Evolutionary conservation across 2,329 filamentous ascomycete genomes (phyloP).

Genomic region (Fusarium denticulatum): DNA sequence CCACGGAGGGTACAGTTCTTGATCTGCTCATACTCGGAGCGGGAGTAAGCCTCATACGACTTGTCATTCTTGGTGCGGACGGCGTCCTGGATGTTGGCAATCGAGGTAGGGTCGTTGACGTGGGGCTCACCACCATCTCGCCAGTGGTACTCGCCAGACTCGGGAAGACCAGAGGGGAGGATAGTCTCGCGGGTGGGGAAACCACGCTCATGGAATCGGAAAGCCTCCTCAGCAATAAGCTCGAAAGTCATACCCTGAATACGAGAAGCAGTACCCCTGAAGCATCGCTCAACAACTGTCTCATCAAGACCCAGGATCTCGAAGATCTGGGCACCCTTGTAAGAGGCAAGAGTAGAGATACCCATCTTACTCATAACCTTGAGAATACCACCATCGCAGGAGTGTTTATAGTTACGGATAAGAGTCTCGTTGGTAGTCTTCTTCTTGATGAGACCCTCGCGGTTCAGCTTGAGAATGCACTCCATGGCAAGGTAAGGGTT

Average conservation of each 20-base stretch:
- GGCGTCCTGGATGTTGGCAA: slow-evolving; percentile 96
- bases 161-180: slow-evolving; percentile 80
- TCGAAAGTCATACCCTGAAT: slow-evolving; percentile 96
- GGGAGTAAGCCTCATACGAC: slow-evolving; percentile 96
- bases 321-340: slow-evolving; percentile 98
- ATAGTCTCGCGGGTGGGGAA: slow-evolving; percentile 84
- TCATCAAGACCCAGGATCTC: slow-evolving; percentile 95
- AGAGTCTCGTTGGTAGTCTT: slow-evolving; percentile 83
- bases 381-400: slow-evolving; percentile 92
- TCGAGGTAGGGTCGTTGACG: slow-evolving; percentile 92
- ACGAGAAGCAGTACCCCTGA: slow-evolving; percentile 91
- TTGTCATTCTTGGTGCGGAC: slow-evolving; percentile 98
- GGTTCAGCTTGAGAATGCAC: slow-evolving; percentile 96
- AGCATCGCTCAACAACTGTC: slow-evolving; percentile 90
- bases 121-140: slow-evolving; percentile 95
- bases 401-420: slow-evolving; percentile 96
- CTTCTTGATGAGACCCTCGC: slow-evolving; percentile 91
- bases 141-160: slow-evolving; percentile 98
- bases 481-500: slow-evolving; percentile 97
- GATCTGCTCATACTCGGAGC: slow-evolving; percentile 93
- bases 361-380: slow-evolving; percentile 99
- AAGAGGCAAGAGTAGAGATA: slow-evolving; percentile 94
- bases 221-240: slow-evolving; percentile 91
- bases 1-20: slow-evolving; percentile 95
- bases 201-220: slow-evolving; percentile 93